Evolutionary conservation across 805 yeast genomes (phyloP).

Genomic region (Ogataea pilisensis): DNA sequence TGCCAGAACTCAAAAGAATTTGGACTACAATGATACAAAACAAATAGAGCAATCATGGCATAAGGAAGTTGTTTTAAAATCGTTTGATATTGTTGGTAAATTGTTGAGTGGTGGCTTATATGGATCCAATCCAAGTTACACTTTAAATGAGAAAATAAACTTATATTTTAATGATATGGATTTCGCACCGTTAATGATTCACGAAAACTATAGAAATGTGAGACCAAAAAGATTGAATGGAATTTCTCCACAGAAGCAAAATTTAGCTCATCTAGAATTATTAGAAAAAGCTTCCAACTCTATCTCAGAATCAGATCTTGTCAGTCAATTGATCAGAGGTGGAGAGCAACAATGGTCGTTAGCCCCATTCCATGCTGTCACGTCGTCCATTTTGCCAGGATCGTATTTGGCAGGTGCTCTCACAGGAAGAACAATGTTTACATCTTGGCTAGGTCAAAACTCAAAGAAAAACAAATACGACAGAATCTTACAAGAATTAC

Average conservation of each 20-base stretch:
- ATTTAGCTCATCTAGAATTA: slow-evolving; percentile 52
- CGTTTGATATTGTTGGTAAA: slow-evolving; percentile 81
- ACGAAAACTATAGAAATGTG: slow-evolving; percentile 80
- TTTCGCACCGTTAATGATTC: slow-evolving; percentile 92
- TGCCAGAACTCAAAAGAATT: slow-evolving; percentile 61
- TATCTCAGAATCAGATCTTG: slow-evolving; percentile 78
- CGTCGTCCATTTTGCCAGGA: slow-evolving; percentile 81
- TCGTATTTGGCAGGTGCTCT: slow-evolving; percentile 69
- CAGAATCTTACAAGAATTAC: slow-evolving; percentile 79
- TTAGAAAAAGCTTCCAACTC: slow-evolving; percentile 81
- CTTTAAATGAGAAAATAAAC: slow-evolving; percentile 78
- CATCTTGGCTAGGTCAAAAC: slow-evolving; percentile 86
- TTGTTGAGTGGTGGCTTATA: slow-evolving; percentile 60
- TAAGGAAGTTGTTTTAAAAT: slow-evolving; percentile 84
- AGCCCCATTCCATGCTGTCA: slow-evolving; percentile 83
- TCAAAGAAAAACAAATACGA: slow-evolving; percentile 76
- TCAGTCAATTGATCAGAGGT: slow-evolving; percentile 79
- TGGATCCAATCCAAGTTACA: slow-evolving; percentile 45
- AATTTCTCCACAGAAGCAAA: slow-evolving; percentile 29
- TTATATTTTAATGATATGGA: slow-evolving; percentile 92
- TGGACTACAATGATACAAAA: slow-evolving; percentile 61
- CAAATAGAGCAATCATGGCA: slow-evolving; percentile 71
- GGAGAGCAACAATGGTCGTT: slow-evolving; percentile 93
- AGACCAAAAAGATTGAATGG: slow-evolving; percentile 41
- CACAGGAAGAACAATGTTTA: slow-evolving; percentile 68